These are phyloP conservation scores for Penicillium sp. DNA, from an alignment of 2,329 filamentous ascomycete species.

Conservation along the genomic window DNA sequence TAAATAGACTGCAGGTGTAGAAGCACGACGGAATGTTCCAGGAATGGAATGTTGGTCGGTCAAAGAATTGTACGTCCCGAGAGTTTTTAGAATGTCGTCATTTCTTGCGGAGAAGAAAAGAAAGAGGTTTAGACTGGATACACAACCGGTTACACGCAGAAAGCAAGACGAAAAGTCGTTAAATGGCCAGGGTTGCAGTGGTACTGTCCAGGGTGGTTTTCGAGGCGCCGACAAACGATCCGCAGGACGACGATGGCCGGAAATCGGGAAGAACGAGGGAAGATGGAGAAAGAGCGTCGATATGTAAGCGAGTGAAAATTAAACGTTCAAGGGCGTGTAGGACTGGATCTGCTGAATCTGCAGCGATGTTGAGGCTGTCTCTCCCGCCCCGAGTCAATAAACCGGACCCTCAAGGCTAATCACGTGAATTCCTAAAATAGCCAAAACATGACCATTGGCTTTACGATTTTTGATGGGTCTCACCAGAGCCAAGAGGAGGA, in stretches of 20 bases:
- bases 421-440: constrained; percentile 2
- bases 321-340: not conserved
- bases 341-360: not conserved
- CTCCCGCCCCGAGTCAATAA: constrained; percentile 1
- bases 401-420: not conserved
- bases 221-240: constrained; percentile 3
- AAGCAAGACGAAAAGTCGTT: not conserved
- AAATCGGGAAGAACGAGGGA: not conserved
- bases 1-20: not conserved
- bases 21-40: constrained; percentile 8
- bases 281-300: constrained; percentile 1
- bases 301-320: constrained; percentile 5
- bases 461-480: not conserved
- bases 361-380: not conserved
- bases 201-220: not conserved
- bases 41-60: constrained; percentile 9
- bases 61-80: not conserved
- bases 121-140: not conserved
- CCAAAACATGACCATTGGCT: not conserved
- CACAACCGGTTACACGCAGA: not conserved
- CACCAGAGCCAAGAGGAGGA: not conserved
- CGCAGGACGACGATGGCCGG: not conserved
- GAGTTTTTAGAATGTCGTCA: not conserved
- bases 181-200: not conserved
- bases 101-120: not conserved